Percentiles rank a stretch among this genome's conserved stretches.
phyloP scores from a whole-genome alignment of 768 basidiomycete species.

The Imleria badia region DNA sequence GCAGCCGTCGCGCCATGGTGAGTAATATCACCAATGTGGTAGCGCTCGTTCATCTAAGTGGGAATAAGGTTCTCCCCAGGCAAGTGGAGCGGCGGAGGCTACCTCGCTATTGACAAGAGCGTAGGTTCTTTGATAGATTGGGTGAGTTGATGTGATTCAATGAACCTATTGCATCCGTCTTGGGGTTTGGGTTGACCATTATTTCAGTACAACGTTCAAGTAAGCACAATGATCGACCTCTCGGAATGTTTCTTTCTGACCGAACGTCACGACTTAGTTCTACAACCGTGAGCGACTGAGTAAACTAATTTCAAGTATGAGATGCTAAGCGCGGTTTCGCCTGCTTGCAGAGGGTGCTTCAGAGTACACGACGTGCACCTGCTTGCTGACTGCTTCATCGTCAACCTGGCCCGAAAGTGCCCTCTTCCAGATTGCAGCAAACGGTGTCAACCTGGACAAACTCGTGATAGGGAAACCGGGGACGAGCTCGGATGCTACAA shows the following conservation, averaged over 20 bases:
- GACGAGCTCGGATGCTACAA: slow-evolving; percentile 46
- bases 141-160: slow-evolving; percentile 25
- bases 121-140: slow-evolving; percentile 47
- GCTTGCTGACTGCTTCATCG: slow-evolving; percentile 40
- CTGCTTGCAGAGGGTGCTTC: slow-evolving; percentile 31
- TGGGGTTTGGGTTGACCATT: neutral
- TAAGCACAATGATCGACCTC: slow-evolving; percentile 6
- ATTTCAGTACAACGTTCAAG: slow-evolving; percentile 36
- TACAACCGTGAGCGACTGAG: slow-evolving; percentile 22
- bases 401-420: slow-evolving; percentile 41
- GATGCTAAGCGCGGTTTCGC: neutral
- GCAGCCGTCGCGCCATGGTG: slow-evolving; percentile 15
- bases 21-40: neutral
- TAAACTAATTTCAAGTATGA: neutral
- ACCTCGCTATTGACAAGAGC: slow-evolving; percentile 32
- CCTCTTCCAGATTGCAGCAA: slow-evolving; percentile 48
- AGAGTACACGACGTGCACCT: slow-evolving; percentile 38
- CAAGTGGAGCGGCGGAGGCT: slow-evolving; percentile 28
- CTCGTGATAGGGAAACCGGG: slow-evolving; percentile 77
- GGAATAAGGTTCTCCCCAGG: slow-evolving; percentile 14
- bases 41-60: neutral
- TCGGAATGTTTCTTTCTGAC: too few relatives aligned
- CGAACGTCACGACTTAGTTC: slow-evolving; percentile 9
- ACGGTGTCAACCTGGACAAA: slow-evolving; percentile 58
- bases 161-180: neutral